Percentiles rank a stretch among this genome's conserved stretches.
Evolutionary conservation across 164 flowering plant species (phyloP).

Genomic region (Platanus orientalis): DNA sequence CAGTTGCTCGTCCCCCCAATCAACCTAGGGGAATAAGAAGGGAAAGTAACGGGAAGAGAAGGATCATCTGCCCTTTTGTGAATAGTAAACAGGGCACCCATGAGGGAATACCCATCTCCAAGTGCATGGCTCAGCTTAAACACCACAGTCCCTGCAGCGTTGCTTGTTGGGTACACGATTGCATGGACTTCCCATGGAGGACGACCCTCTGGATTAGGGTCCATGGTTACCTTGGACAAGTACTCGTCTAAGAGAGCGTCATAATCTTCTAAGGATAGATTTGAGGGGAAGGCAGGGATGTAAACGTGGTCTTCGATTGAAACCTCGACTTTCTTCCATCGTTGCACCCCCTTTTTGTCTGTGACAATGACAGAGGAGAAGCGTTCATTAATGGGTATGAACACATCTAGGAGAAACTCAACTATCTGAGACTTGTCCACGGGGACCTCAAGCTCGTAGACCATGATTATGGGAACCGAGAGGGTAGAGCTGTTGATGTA

Average conservation of each 20-base stretch:
- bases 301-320: slow-evolving; percentile 9
- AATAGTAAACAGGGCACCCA: no score
- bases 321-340: slow-evolving; percentile 16
- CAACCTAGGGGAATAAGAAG: no score
- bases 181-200: no score
- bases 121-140: no score
- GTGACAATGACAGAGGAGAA: slow-evolving; percentile 16
- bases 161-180: no score
- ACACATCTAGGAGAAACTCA: slow-evolving; percentile 5
- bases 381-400: slow-evolving; percentile 9
- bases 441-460: slow-evolving; percentile 11
- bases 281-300: slow-evolving; percentile 5
- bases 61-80: no score
- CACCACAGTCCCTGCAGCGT: no score
- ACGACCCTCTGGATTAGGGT: not conserved
- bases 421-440: slow-evolving; percentile 12
- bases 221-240: slow-evolving; percentile 9
- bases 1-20: no score
- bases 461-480: slow-evolving; percentile 10
- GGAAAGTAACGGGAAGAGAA: no score
- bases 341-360: slow-evolving; percentile 13
- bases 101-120: no score
- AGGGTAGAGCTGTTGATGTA: slow-evolving; percentile 13
- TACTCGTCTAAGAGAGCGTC: slow-evolving; percentile 10
- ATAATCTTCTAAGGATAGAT: slow-evolving; percentile 6